Evolutionary conservation across 257 asterid species (phyloP).

Genomic region (Ballota nigra): DNA sequence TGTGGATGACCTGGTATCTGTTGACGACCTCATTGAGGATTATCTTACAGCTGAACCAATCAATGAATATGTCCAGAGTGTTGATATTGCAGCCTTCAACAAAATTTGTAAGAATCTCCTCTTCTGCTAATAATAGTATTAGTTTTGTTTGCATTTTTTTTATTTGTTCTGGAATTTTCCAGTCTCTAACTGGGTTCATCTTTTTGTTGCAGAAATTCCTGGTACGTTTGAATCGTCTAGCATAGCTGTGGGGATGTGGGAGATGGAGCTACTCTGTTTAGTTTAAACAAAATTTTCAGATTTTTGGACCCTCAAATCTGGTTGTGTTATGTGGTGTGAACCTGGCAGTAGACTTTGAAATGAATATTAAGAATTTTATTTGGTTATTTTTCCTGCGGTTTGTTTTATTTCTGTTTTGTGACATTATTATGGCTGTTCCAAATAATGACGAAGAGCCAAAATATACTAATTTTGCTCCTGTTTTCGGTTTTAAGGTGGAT

Average conservation of each 20-base stretch:
- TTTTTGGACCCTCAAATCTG: neutral
- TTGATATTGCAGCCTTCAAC: slow-evolving; percentile 43
- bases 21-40: slow-evolving; percentile 49
- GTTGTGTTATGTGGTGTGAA: neutral
- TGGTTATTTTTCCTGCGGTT: neutral
- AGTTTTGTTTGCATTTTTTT: neutral
- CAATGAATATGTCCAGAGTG: slow-evolving; percentile 36
- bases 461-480: too few species aligned
- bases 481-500: too few species aligned
- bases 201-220: slow-evolving; percentile 20
- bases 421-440: too few species aligned
- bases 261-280: neutral
- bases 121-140: neutral
- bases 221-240: neutral
- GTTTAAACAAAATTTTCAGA: neutral
- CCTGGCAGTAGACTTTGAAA: neutral
- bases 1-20: slow-evolving; percentile 82
- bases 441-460: too few species aligned
- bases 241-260: neutral
- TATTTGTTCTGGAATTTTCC: neutral
- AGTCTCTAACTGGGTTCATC: neutral
- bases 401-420: too few species aligned
- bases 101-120: slow-evolving; percentile 33
- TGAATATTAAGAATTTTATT: neutral
- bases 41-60: slow-evolving; percentile 37